Evolutionary conservation across 2,329 filamentous ascomycete genomes (phyloP).

Genomic region (Botrytis porri): DNA sequence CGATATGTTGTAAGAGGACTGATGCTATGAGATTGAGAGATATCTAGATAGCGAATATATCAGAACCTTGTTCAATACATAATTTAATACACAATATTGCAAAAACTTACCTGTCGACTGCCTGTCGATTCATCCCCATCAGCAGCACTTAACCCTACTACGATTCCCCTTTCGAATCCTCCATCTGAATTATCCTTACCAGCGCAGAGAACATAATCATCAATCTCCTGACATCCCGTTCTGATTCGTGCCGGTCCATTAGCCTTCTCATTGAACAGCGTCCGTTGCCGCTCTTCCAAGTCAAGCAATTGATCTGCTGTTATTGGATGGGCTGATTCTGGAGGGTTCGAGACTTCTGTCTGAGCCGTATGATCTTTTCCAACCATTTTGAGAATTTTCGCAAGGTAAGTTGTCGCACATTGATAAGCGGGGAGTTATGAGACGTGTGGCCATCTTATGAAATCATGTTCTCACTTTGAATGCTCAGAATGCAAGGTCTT

Average conservation of each 20-base stretch:
- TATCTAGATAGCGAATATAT: constrained; percentile 23
- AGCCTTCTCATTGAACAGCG: constrained; percentile 22
- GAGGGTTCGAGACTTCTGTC: constrained; percentile 29
- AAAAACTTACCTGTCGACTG: constrained; percentile 33
- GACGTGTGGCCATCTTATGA: not conserved
- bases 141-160: constrained; percentile 35
- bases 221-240: constrained; percentile 29
- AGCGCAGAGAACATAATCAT: constrained; percentile 29
- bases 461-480: not conserved
- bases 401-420: not conserved
- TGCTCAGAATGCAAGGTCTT: not conserved
- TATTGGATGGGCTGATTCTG: constrained; percentile 28
- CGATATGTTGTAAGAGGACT: constrained; percentile 21
- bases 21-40: constrained; percentile 33
- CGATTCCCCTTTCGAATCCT: constrained; percentile 29
- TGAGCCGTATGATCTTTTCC: constrained; percentile 21
- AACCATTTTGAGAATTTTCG: constrained; percentile 22
- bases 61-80: not conserved
- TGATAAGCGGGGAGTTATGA: not conserved
- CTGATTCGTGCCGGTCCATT: constrained; percentile 20
- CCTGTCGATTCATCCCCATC: constrained; percentile 30
- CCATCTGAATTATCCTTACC: constrained; percentile 19
- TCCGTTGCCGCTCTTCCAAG: constrained; percentile 28
- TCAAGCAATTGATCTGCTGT: constrained; percentile 31
- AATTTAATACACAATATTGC: not conserved